phyloP scores from a whole-genome alignment of 2,329 filamentous ascomycete genomes.

The Trichoderma lentiforme region DNA sequence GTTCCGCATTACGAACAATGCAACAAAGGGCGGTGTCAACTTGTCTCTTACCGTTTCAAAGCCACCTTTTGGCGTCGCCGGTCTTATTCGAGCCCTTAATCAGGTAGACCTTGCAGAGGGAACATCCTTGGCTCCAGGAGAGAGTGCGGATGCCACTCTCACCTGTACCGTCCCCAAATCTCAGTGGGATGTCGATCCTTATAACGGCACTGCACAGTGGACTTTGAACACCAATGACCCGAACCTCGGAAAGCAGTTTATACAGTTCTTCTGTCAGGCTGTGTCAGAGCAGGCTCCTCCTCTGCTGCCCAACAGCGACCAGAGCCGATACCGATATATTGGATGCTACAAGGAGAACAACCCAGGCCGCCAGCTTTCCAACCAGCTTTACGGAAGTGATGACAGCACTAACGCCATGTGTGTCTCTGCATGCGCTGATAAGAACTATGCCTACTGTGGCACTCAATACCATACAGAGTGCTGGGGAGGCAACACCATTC shows the following conservation, averaged over 20 bases:
- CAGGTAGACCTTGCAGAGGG: conserved; percentile 57
- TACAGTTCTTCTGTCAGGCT: conserved; percentile 51
- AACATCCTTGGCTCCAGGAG: conserved; percentile 45
- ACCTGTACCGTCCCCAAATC: conserved; percentile 55
- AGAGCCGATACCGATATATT: conserved; percentile 49
- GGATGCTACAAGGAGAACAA: conserved; percentile 58
- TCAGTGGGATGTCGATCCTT: conserved; percentile 55
- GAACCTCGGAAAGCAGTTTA: conserved; percentile 47
- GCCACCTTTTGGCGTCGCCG: conserved; percentile 54
- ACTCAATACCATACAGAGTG: conserved; percentile 52
- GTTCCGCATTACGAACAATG: conserved; percentile 53
- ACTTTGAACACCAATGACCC: conserved; percentile 57
- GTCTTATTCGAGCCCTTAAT: conserved; percentile 53
- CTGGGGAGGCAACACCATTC: conserved; percentile 51
- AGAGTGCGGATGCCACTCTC: conserved; percentile 50
- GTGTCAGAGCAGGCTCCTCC: conserved; percentile 53
- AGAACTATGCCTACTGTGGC: conserved; percentile 42
- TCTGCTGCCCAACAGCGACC: conserved; percentile 38
- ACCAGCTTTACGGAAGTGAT: conserved; percentile 39
- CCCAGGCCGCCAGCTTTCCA: conserved; percentile 49
- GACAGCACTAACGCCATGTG: conserved; percentile 45
- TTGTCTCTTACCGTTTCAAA: conserved; percentile 59
- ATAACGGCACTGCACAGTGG: conserved; percentile 48
- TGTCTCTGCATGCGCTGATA: conserved; percentile 40
- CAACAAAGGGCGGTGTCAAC: conserved; percentile 41